Conservation (phyloP, 345 rosid genomes). For the Dipteronia dyeriana region DNA sequence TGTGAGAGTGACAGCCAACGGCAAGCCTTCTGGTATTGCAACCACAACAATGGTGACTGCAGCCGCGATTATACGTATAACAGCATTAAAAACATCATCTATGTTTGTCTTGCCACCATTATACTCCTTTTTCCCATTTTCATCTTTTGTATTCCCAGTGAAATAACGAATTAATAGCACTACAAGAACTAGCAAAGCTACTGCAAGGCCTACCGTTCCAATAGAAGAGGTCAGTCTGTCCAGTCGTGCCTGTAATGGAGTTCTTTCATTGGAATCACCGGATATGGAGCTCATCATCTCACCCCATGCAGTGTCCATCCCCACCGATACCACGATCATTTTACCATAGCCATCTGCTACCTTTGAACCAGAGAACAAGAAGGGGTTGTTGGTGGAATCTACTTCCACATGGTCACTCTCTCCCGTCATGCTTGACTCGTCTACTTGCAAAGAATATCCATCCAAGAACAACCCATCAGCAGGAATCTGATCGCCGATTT, state of each 20-base stretch:
- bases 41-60: constrained; percentile 75
- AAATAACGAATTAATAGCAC: constrained; percentile 67
- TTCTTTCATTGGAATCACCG: constrained; percentile 47
- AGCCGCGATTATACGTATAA: constrained; percentile 53
- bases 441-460: constrained; percentile 47
- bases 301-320: constrained; percentile 69
- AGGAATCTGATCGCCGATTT: constrained; percentile 59
- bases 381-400: constrained; percentile 37
- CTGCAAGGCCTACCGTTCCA: constrained; percentile 56
- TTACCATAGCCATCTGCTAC: constrained; percentile 48
- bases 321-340: constrained; percentile 64
- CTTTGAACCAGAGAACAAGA: constrained; percentile 56
- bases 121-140: constrained; percentile 40
- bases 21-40: constrained; percentile 75
- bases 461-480: constrained; percentile 59
- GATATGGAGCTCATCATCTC: constrained; percentile 62
- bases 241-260: constrained; percentile 66
- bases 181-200: constrained; percentile 57
- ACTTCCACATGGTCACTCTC: constrained; percentile 49
- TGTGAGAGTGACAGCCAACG: constrained; percentile 71
- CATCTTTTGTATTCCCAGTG: constrained; percentile 54
- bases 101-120: constrained; percentile 38
- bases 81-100: constrained; percentile 44
- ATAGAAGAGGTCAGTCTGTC: constrained; percentile 61
- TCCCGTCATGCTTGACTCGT: constrained; percentile 61